phyloP scores from a whole-genome alignment of 805 yeast genomes.

The Myxozyma kluyveri region DNA sequence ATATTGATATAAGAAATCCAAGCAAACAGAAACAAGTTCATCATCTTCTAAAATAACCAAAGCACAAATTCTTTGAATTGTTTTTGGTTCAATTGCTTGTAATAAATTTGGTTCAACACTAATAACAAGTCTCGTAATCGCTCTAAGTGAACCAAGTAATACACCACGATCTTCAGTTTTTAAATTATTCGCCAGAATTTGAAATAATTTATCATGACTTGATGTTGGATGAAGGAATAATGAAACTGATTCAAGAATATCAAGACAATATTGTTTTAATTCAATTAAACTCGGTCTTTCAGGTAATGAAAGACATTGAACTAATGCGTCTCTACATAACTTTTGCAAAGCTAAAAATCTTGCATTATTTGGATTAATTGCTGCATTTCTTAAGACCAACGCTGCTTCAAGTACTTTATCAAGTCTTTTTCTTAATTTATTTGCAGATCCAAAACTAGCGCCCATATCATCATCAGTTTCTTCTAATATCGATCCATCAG shows the following conservation, averaged over 20 bases:
- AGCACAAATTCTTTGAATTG: slow-evolving; percentile 56
- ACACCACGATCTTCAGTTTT: slow-evolving; percentile 62
- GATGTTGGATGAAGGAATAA: slow-evolving; percentile 21
- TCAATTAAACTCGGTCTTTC: slow-evolving; percentile 49
- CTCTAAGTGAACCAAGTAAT: slow-evolving; percentile 66
- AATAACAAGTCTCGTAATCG: slow-evolving; percentile 75
- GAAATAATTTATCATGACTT: slow-evolving; percentile 49
- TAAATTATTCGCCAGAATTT: slow-evolving; percentile 63
- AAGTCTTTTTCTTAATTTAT: slow-evolving; percentile 18
- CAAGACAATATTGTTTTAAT: slow-evolving; percentile 63
- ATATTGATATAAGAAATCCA: slow-evolving; percentile 82
- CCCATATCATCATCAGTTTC: slow-evolving; percentile 27
- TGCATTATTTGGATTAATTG: slow-evolving; percentile 81
- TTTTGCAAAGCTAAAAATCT: slow-evolving; percentile 63
- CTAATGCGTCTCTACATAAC: slow-evolving; percentile 50
- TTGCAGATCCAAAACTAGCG: slow-evolving; percentile 4
- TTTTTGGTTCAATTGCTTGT: slow-evolving; percentile 43
- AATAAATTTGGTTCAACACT: slow-evolving; percentile 53
- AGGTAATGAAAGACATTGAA: slow-evolving; percentile 36
- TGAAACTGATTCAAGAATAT: slow-evolving; percentile 78
- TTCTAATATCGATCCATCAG: slow-evolving; percentile 1
- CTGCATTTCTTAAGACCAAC: slow-evolving; percentile 72
- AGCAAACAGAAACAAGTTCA: slow-evolving; percentile 67
- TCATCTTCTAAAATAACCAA: slow-evolving; percentile 63
- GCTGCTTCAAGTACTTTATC: slow-evolving; percentile 49